phyloP scores from a whole-genome alignment of 78 protist species.

The Dictyostelium brefeldianum region DNA sequence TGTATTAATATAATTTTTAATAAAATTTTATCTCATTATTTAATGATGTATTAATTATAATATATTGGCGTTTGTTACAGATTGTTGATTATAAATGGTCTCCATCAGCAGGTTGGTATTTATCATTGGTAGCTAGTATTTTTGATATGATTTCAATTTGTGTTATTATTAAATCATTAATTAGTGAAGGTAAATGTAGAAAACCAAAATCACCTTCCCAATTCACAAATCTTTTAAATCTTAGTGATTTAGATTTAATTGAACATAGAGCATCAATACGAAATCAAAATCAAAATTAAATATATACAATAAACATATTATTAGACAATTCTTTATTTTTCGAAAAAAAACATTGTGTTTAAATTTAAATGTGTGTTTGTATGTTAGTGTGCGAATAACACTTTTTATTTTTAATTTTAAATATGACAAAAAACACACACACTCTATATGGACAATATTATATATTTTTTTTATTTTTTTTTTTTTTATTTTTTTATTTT shows the following conservation, averaged over 20 bases:
- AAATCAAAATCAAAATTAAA: neutral
- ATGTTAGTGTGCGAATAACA: no score
- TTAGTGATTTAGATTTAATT: neutral
- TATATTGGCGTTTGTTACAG: neutral
- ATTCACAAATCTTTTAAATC: neutral
- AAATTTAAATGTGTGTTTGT: no score
- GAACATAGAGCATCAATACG: neutral
- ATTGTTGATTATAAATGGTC: neutral
- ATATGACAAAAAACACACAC: no score
- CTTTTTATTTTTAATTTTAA: no score
- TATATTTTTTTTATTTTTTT: no score
- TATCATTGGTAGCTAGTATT: neutral
- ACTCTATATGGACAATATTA: no score
- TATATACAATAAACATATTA: no score
- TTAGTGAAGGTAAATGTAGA: neutral
- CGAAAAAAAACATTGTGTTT: no score
- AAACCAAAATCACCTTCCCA: slow-evolving; percentile 5
- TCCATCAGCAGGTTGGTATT: neutral
- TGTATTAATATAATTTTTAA: neutral
- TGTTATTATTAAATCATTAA: neutral
- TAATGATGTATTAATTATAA: no score
- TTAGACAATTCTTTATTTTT: no score
- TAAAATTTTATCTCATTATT: no score
- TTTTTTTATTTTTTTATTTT: no score
- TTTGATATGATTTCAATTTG: neutral